These are phyloP conservation scores for Eimeria sp. DNA, from an alignment of 169 alveolate genomes.

Conservation along the genomic window DNA sequence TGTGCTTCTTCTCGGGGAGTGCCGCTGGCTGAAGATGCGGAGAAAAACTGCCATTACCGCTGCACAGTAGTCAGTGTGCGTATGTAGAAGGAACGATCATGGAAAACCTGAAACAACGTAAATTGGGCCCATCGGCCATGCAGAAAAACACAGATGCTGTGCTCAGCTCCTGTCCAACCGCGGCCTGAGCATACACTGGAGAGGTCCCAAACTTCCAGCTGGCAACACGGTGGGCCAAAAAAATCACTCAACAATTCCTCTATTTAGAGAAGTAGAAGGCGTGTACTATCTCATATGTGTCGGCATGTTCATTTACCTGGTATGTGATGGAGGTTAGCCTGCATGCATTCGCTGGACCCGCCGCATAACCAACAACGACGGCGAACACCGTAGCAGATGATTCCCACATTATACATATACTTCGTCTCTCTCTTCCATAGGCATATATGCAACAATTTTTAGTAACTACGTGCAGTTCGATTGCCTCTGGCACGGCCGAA, in stretches of 20 bases:
- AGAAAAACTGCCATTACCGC: slow-evolving; percentile 58
- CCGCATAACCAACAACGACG: background rate
- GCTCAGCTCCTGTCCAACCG: background rate
- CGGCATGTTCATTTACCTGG: background rate
- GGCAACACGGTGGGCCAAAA: background rate
- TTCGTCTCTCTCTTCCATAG: background rate
- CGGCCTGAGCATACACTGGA: background rate
- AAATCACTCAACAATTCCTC: background rate
- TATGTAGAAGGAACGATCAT: background rate
- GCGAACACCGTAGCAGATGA: background rate
- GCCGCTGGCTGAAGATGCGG: slow-evolving; percentile 74
- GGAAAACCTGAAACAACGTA: background rate
- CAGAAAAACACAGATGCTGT: background rate
- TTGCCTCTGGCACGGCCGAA: background rate
- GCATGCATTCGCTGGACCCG: background rate
- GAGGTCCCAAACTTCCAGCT: background rate
- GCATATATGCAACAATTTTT: background rate
- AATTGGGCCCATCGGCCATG: background rate
- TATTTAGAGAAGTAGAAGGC: background rate
- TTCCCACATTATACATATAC: background rate
- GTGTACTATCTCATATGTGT: background rate
- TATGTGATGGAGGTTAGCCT: background rate
- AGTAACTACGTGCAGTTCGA: background rate
- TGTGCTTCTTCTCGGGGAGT: slow-evolving; percentile 33
- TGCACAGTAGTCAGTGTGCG: background rate